Base-by-base conservation (phyloP, 2,329 filamentous ascomycete genomes). In the Dactylellina sp. region DNA sequence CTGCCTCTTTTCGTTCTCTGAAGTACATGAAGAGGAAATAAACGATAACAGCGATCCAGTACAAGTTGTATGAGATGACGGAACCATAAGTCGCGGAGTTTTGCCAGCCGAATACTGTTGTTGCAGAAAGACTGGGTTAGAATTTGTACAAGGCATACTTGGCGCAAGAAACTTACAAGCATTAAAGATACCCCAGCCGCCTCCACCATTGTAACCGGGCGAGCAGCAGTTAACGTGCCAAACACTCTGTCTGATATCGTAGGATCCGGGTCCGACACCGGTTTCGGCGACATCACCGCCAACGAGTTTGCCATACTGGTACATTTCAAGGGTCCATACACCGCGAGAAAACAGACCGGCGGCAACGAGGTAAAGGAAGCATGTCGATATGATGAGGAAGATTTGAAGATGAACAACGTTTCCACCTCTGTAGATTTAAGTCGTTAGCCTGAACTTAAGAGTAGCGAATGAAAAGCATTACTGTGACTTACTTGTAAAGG, bases 161-260 rank as follows among this genome's bases (percentile, higher is more conserved):
- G 9, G 20, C 35, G 42, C 11, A 22, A 25, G 6, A 40, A 32
- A 75, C 77, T 53, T 77, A 78, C 77, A 85, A 70, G 91, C 88
- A 78, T 96, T 94, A 84, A 96, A 92, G 76, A 96, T 88, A 63
- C 91, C 91, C 92, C 92, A 96, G 47, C 90, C 91, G 39, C 89
- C 88, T 52, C 89, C 89, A 25, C 90, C 89, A 75, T 91, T 89
- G 40, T 89, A 81, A 59, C 88, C 82, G 0, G 92, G 89, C 78
- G 87, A 93, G 80, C 91, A 95, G 83, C 91, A 96, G 79, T 93
- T 93, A 61, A 94, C 87, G 79, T 94, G 91, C 91, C 91, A 94
- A 20, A 95, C 89, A 75, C 87, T 91, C 78, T 89, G 84, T 65
- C 86, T 85, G 77, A 94, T 92, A 77, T 95, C 89, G 80, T 94